Conservation (phyloP, 495 filamentous ascomycete genomes). For the Chaetomium tenue region DNA sequence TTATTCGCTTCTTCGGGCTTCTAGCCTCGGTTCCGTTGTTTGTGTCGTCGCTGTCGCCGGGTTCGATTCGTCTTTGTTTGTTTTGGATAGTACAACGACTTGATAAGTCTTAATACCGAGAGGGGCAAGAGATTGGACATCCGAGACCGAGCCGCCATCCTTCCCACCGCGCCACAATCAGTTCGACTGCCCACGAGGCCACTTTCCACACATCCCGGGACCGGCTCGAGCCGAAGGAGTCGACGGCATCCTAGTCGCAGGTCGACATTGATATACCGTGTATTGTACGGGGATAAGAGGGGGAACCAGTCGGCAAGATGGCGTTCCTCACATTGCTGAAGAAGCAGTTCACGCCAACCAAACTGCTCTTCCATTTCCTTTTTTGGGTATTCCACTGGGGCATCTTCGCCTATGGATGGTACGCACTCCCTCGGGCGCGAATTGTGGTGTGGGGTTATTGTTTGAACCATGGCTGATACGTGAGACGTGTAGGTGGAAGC, state of each 20-base stretch:
- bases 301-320: conserved; percentile 42
- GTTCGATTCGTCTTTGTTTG: background rate
- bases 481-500: conserved; percentile 63
- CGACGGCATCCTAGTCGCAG: conserved; percentile 46
- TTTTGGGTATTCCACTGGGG: conserved; percentile 84
- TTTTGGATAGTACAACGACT: conserved; percentile 22
- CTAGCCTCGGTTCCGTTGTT: conserved; percentile 15
- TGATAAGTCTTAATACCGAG: conserved; percentile 19
- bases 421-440: conserved; percentile 31
- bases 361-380: conserved; percentile 75
- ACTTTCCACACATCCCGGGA: conserved; percentile 3
- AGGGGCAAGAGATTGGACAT: conserved; percentile 13
- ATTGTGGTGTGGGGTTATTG: background rate
- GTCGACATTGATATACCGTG: conserved; percentile 46
- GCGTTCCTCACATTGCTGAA: conserved; percentile 41
- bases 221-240: conserved; percentile 23
- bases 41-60: conserved; percentile 10
- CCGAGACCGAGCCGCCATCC: conserved; percentile 2
- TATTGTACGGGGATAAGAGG: conserved; percentile 25
- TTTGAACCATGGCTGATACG: conserved; percentile 14
- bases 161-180: conserved; percentile 17
- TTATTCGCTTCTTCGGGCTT: conserved; percentile 36
- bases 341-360: conserved; percentile 63
- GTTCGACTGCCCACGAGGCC: background rate
- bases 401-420: conserved; percentile 90